These are phyloP conservation scores for Xylaria venustula DNA, from an alignment of 495 filamentous ascomycete species.

Conservation along the genomic window DNA sequence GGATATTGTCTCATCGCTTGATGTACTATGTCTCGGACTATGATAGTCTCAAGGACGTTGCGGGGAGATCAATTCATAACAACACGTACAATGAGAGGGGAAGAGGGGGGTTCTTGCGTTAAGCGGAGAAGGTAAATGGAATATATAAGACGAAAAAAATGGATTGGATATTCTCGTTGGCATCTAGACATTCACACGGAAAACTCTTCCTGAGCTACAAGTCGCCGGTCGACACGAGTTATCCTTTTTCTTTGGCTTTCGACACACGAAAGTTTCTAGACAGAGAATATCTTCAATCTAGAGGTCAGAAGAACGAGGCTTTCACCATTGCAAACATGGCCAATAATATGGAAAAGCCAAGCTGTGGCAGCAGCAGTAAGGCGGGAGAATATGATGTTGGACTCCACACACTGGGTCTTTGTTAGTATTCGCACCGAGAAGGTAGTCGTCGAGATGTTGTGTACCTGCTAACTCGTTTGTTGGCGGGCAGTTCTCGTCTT, in stretches of 20 bases:
- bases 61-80: neutral
- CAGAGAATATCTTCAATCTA: slow-evolving; percentile 1
- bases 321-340: slow-evolving; percentile 18
- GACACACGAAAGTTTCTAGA: slow-evolving; percentile 6
- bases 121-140: too few species aligned
- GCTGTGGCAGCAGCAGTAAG: slow-evolving; percentile 42
- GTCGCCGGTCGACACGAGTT: slow-evolving; percentile 32
- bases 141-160: slow-evolving; percentile 2
- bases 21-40: slow-evolving; percentile 4
- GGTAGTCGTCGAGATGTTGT: neutral
- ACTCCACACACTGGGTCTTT: slow-evolving; percentile 47
- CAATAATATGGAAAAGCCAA: slow-evolving; percentile 32
- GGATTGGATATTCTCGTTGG: too few species aligned
- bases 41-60: neutral
- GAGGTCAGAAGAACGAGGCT: slow-evolving; percentile 1
- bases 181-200: neutral
- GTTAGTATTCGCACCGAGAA: slow-evolving; percentile 33
- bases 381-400: slow-evolving; percentile 48
- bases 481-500: slow-evolving; percentile 39
- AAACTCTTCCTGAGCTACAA: slow-evolving; percentile 2
- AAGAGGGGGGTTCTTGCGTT: too few species aligned
- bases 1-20: slow-evolving; percentile 1
- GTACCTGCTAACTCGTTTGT: neutral
- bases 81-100: neutral
- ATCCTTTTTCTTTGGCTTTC: slow-evolving; percentile 15